Conservation (phyloP, 768 basidiomycete genomes). For the Dentipellis fragilis region DNA sequence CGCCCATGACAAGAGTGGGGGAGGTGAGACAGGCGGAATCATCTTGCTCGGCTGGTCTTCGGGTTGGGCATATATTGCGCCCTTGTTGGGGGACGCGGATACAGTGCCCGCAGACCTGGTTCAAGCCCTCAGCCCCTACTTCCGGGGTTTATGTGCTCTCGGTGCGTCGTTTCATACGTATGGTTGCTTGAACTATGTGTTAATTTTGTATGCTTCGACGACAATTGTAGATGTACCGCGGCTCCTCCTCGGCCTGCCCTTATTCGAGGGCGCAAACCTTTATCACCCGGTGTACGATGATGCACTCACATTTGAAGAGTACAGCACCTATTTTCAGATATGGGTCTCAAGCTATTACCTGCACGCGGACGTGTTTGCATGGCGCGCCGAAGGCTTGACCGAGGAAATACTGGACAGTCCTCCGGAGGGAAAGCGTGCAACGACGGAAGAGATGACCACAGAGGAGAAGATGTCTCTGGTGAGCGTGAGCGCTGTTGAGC, state of each 20-base stretch:
- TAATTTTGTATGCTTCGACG: too few species aligned
- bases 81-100: not conserved
- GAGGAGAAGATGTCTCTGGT: not conserved
- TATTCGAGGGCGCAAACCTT: too few species aligned
- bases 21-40: not conserved
- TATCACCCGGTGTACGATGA: not conserved
- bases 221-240: too few species aligned
- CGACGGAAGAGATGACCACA: not conserved
- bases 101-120: not conserved
- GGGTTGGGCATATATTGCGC: not conserved
- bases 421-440: not conserved
- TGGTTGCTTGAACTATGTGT: not conserved
- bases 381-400: not conserved
- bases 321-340: not conserved
- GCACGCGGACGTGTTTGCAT: not conserved
- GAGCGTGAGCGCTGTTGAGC: not conserved
- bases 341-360: not conserved
- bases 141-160: not conserved
- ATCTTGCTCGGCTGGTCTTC: constrained; percentile 1
- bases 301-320: not conserved
- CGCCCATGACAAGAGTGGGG: not conserved
- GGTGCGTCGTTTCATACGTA: not conserved
- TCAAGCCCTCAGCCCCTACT: not conserved
- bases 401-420: not conserved
- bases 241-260: too few species aligned